Evolutionary conservation across 2,329 filamentous ascomycete genomes (phyloP).

Genomic region (Pseudocercospora cruenta): DNA sequence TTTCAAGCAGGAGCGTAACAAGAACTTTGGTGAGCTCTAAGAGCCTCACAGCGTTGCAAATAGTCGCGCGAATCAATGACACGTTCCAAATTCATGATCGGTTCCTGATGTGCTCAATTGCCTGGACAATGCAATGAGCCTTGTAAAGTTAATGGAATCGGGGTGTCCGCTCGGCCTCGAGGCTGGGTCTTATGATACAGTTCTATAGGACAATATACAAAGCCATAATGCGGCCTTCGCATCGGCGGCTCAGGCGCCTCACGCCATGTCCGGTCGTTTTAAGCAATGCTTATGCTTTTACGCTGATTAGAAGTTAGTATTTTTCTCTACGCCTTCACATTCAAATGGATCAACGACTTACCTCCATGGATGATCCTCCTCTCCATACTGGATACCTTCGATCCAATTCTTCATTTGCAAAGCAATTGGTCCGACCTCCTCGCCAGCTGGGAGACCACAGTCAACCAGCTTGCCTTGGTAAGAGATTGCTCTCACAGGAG

Average conservation of each 20-base stretch:
- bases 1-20: not conserved
- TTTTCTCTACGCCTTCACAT: not conserved
- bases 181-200: not conserved
- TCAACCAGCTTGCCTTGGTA: conserved; percentile 82
- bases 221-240: not conserved
- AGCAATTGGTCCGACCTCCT: conserved; percentile 88
- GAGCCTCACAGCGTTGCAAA: no score
- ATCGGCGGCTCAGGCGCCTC: not conserved
- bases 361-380: conserved; percentile 90
- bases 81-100: not conserved
- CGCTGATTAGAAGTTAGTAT: not conserved
- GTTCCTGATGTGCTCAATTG: not conserved
- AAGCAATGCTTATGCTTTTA: not conserved
- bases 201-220: not conserved
- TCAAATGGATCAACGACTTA: conserved; percentile 3
- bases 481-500: conserved; percentile 83
- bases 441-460: conserved; percentile 71
- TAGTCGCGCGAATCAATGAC: not conserved
- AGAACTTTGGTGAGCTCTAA: not conserved
- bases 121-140: not conserved
- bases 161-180: not conserved
- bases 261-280: not conserved
- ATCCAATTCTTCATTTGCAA: conserved; percentile 95
- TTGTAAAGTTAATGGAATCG: not conserved
- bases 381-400: conserved; percentile 91